Evolutionary conservation across 345 rosid genomes (phyloP).

Genomic region (Citrus reticulata): DNA sequence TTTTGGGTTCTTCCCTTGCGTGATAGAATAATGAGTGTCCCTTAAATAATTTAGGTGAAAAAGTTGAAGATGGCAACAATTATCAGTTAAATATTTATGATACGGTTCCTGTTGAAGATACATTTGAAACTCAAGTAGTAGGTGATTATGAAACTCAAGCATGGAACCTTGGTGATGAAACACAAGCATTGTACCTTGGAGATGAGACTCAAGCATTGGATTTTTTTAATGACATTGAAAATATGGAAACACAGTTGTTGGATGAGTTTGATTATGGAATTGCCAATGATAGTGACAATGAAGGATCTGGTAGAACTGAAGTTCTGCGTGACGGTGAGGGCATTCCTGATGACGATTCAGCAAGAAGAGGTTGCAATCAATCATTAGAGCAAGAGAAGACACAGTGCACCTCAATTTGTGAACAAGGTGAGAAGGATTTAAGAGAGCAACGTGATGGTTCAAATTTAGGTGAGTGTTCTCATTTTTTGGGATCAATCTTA

Average conservation of each 20-base stretch:
- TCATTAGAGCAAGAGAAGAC: constrained; percentile 21
- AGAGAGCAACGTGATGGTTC: constrained; percentile 16
- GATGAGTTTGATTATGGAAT: constrained; percentile 22
- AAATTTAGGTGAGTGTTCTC: constrained; percentile 36
- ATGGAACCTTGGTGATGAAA: constrained; percentile 14
- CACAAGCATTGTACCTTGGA: constrained; percentile 17
- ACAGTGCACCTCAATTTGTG: constrained; percentile 8
- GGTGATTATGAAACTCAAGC: constrained; percentile 16
- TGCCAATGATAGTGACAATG: constrained; percentile 41
- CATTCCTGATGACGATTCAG: constrained; percentile 32
- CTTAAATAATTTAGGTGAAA: constrained; percentile 13
- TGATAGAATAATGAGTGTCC: not conserved
- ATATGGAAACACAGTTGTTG: constrained; percentile 17
- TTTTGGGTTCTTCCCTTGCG: not conserved
- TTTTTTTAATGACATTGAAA: not conserved
- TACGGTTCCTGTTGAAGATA: constrained; percentile 24
- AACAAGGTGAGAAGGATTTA: constrained; percentile 16
- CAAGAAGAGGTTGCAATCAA: constrained; percentile 15
- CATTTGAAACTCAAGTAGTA: constrained; percentile 32
- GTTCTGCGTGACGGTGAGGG: constrained; percentile 34
- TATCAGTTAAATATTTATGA: constrained; percentile 17
- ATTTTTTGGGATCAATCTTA: not conserved
- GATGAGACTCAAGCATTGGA: constrained; percentile 7
- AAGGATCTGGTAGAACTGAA: constrained; percentile 44
- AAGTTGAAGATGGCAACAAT: constrained; percentile 6